Percentiles rank a stretch among this genome's conserved stretches.
Evolutionary conservation across 1,284 basidiomycete species (phyloP).

Genomic region (Agaricales sp.): DNA sequence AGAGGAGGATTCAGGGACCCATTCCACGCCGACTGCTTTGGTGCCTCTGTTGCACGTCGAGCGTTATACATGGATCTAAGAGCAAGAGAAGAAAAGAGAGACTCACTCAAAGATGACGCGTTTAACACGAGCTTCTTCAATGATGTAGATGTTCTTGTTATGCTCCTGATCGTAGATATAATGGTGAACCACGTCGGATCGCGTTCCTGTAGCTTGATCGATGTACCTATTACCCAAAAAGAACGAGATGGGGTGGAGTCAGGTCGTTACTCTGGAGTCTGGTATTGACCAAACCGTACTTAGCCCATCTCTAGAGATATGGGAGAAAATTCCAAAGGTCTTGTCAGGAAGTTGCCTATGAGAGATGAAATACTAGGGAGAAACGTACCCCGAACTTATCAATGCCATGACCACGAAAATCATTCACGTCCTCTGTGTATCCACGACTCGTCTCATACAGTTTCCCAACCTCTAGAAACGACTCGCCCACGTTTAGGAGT

Average conservation of each 20-base stretch:
- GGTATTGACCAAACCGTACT: constrained; percentile 7
- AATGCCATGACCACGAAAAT: no score
- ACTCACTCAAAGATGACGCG: constrained; percentile 39
- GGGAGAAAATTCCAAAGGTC: no score
- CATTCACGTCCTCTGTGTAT: constrained; percentile 32
- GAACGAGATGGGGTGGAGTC: no score
- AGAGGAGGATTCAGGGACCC: constrained; percentile 25
- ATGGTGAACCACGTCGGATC: constrained; percentile 47
- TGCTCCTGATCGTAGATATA: constrained; percentile 38
- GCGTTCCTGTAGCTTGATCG: constrained; percentile 36
- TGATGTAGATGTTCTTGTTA: constrained; percentile 32
- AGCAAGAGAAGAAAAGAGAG: background rate
- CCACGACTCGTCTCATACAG: constrained; percentile 33
- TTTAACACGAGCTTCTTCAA: constrained; percentile 29
- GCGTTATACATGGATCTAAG: background rate
- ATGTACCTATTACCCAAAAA: constrained; percentile 39
- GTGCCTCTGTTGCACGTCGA: constrained; percentile 24
- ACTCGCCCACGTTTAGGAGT: constrained; percentile 26
- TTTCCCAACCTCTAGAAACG: constrained; percentile 34
- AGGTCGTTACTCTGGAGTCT: no score
- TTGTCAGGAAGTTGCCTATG: no score
- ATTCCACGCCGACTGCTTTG: constrained; percentile 47
- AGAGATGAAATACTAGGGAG: no score
- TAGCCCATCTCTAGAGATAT: constrained; percentile 29
- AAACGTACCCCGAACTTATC: constrained; percentile 2